Percentiles rank a stretch among this genome's conserved stretches.
Evolutionary conservation across 2,329 filamentous ascomycete genomes (phyloP).

Genomic region (Calonectria hawksworthii): DNA sequence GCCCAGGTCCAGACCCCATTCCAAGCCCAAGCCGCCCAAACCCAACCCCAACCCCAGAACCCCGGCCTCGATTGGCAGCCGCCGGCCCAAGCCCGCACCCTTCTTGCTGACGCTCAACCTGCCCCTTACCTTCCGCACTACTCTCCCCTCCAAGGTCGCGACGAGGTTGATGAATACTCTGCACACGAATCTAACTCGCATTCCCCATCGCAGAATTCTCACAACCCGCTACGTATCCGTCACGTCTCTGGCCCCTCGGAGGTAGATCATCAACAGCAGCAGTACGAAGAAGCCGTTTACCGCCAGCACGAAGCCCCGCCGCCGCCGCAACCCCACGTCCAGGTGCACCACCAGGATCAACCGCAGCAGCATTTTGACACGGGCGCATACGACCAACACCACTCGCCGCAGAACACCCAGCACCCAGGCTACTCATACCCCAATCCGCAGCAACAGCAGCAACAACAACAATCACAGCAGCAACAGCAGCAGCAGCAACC

Average conservation of each 20-base stretch:
- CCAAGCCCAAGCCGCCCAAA: constrained; percentile 39
- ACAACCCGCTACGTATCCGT: constrained; percentile 58
- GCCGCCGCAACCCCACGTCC: constrained; percentile 40
- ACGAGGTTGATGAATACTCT: constrained; percentile 55
- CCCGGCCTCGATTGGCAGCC: constrained; percentile 38
- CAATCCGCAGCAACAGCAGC: constrained; percentile 55
- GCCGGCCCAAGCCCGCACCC: constrained; percentile 22
- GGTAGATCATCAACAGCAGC: constrained; percentile 53
- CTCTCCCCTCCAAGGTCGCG: constrained; percentile 61
- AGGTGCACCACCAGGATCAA: constrained; percentile 46
- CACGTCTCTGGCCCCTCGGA: constrained; percentile 61
- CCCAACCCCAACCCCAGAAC: constrained; percentile 37
- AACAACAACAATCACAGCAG: constrained; percentile 30
- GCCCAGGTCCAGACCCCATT: constrained; percentile 38
- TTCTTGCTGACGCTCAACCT: constrained; percentile 23
- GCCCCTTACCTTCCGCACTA: constrained; percentile 56
- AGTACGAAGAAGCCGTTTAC: constrained; percentile 61
- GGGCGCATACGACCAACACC: constrained; percentile 56
- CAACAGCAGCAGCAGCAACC: constrained; percentile 42
- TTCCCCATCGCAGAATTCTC: constrained; percentile 56
- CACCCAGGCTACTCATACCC: constrained; percentile 44
- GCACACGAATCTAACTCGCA: constrained; percentile 57
- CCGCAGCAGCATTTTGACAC: constrained; percentile 47
- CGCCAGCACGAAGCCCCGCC: constrained; percentile 53
- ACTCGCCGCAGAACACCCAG: constrained; percentile 40